Evolutionary conservation across 306 rosid genomes (phyloP), one percentile per base, ranked within the genome.

Genomic region (Medicago ruthenica): DNA sequence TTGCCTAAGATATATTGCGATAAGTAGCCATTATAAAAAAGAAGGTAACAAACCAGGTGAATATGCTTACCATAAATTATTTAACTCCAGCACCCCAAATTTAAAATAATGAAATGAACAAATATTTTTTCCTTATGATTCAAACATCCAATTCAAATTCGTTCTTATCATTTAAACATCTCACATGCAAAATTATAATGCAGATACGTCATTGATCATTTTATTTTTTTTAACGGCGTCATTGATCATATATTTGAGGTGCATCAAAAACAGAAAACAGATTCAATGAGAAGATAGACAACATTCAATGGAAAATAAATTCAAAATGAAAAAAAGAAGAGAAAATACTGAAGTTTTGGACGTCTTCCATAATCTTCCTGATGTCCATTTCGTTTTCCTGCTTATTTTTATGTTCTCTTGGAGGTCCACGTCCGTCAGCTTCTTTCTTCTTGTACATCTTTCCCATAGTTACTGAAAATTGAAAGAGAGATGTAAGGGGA

Each of bases 291-390:
- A 83, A 60, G 21, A 34, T 41, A 73, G 12, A 44, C 45, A 17
- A 45, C 7, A 34, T 42, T 41, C 36, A 41, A 15, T 12, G 66
- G 18, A 40, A 82, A 67, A 31, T 20, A 64, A 58, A 34, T 2
- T 27, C 18, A 31, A 66, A 50, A 71, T 20, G 77, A 74, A 16
- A 61, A 31, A 18, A 61, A 6, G 59, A 15, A 31, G 1, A 40
- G 14, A n/a, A 44, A 18, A 71, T 80, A 84, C 85, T 79, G 21
- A 84, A 84, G 40, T 44, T 77, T 68, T 73, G 83, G 18, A 84
- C 85, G 5, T 84, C 87, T 73, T 80, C 81, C 85, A 80, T 77
- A 53, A 84, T 84, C 72, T 63, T 77, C 83, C 80, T 62, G 36
- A 80, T n/a, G 75, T 84, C 87, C 87, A 77, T 73, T 11, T 22